These are phyloP conservation scores for Drosera spatulata DNA, from an alignment of 179 eudicot genomes.

Conservation along the genomic window DNA sequence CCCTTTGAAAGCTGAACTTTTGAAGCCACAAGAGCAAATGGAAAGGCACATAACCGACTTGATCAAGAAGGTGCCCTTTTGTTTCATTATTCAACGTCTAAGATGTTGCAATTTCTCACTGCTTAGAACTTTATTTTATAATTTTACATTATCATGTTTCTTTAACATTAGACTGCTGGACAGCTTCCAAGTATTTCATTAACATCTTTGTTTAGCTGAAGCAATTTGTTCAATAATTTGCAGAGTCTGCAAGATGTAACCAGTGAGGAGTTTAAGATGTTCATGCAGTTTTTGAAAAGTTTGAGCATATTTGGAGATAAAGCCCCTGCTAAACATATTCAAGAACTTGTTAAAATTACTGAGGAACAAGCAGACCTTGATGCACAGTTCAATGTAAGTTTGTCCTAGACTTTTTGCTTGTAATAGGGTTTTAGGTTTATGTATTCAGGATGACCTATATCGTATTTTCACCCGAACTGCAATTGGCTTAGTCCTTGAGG, in stretches of 20 bases:
- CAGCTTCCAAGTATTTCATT: not conserved
- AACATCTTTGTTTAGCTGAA: not conserved
- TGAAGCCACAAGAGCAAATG: conserved; percentile 93
- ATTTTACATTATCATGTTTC: not conserved
- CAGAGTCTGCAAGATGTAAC: conserved; percentile 97
- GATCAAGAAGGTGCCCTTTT: conserved; percentile 57
- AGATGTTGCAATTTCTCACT: not conserved
- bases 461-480: not conserved
- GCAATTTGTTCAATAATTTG: conserved; percentile 8
- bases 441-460: not conserved
- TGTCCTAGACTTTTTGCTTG: not conserved
- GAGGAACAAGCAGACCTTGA: conserved; percentile 95
- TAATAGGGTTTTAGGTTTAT: not conserved
- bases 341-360: conserved; percentile 72
- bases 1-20: conserved; percentile 77
- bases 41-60: conserved; percentile 95
- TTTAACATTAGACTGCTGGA: not conserved
- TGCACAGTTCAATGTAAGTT: conserved; percentile 72
- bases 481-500: no score
- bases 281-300: conserved; percentile 82
- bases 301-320: conserved; percentile 76
- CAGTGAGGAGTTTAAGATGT: conserved; percentile 95
- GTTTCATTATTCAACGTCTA: not conserved
- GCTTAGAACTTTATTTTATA: not conserved
- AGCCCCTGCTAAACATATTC: conserved; percentile 76